A percentile compares a stretch with the other conserved stretches of the same genome.
These are phyloP conservation scores for Pseudogymnoascus verrucosus DNA, from an alignment of 2,329 filamentous ascomycete genomes.

Conservation along the genomic window DNA sequence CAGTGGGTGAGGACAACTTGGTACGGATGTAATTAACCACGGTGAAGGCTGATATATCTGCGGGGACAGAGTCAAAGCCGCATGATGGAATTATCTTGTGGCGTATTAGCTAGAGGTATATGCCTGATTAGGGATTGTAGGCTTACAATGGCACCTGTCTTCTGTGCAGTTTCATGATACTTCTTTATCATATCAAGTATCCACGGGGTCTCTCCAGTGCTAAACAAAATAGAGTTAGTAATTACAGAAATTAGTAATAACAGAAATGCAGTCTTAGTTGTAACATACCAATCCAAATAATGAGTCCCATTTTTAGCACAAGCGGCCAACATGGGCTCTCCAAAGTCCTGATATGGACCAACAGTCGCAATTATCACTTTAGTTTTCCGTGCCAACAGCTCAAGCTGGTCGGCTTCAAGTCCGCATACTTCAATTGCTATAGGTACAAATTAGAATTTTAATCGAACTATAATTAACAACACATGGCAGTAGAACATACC, in stretches of 20 bases:
- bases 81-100: slow-evolving; percentile 43
- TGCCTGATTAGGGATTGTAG: slow-evolving; percentile 43
- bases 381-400: slow-evolving; percentile 46
- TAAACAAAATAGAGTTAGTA: slow-evolving; percentile 17
- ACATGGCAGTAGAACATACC: neutral
- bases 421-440: slow-evolving; percentile 45
- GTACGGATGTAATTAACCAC: slow-evolving; percentile 42
- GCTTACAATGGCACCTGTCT: slow-evolving; percentile 50
- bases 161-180: slow-evolving; percentile 45
- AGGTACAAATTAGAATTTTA: neutral
- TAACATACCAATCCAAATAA: slow-evolving; percentile 42
- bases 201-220: slow-evolving; percentile 53
- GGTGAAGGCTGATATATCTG: slow-evolving; percentile 50
- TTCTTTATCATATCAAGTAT: slow-evolving; percentile 51
- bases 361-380: slow-evolving; percentile 50
- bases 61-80: slow-evolving; percentile 54
- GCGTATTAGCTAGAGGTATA: slow-evolving; percentile 36
- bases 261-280: neutral
- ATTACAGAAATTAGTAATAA: neutral
- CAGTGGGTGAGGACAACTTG: slow-evolving; percentile 40
- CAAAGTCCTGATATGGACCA: slow-evolving; percentile 50
- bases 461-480: neutral
- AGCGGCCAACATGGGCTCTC: slow-evolving; percentile 51
- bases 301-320: slow-evolving; percentile 56
- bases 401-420: slow-evolving; percentile 39